Base-by-base conservation (phyloP, 2,329 filamentous ascomycete genomes). In the Alternaria ventricosa region DNA sequence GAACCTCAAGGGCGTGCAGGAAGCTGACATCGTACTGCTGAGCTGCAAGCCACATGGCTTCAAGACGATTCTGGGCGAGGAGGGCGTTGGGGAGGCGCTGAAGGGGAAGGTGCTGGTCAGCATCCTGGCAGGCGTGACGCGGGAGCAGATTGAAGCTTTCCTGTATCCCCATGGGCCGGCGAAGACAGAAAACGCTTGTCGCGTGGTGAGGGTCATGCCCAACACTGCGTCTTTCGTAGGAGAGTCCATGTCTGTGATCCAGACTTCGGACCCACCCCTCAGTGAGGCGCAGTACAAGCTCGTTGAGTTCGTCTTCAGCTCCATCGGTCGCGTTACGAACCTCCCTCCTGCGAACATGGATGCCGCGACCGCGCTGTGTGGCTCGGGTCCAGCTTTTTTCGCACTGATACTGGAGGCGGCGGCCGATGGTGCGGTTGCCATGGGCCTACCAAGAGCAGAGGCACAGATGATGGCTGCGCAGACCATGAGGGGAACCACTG, bases 31-130 rank as follows among this genome's bases (percentile, higher is more conserved):
- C 43, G 81, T 96, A 47, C 84, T 97, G 23, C 86, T 97, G 1
- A 88, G 89, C 28, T 97, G 93, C 85, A 96, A 96, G 81, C 92
- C 93, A 1, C 87, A 91, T 75, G 90, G 90, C 83, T 88, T 92
- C 64, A 84, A 86, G 61, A 87, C 88, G 13, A 86, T 97, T 47
- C 85, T 97, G 2, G 83, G 84, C 58, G 87, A 87, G 62, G 81
- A 87, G 3, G 92, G 90, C 50, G 91, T 96, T 83, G 83, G 84
- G 55, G 86, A 90, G 66, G 93, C 92, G 1, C 85, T 97, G 13
- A 83, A 87, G 63, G 92, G 92, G 46, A 97, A 97, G 80, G 85
- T 96, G 6, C 84, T 97, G 43, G 90, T 97, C 78, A 92, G 88
- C 73, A 93, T 97, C 70, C 88, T 91, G 64, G 92, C 92, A 5